A percentile compares a stretch with the other conserved stretches of the same genome.
These are phyloP conservation scores for Guyanaporus albipodus DNA, from an alignment of 768 basidiomycete species.

Conservation along the genomic window DNA sequence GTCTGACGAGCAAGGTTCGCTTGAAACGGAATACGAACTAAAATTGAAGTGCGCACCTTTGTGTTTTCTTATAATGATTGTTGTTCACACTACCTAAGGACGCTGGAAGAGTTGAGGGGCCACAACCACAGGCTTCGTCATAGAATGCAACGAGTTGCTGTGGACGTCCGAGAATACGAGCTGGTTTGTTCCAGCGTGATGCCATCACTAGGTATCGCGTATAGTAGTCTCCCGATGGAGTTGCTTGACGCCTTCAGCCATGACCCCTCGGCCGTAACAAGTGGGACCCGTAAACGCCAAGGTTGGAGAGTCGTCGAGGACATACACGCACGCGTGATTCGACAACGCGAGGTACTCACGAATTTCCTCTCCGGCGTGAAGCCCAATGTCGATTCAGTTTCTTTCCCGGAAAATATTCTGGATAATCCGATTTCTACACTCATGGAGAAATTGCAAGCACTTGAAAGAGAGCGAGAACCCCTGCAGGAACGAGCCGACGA, in stretches of 20 bases:
- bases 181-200: slow-evolving; percentile 50
- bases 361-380: slow-evolving; percentile 38
- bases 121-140: slow-evolving; percentile 70
- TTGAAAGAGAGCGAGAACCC: slow-evolving; percentile 45
- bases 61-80: not conserved
- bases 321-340: slow-evolving; percentile 56
- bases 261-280: slow-evolving; percentile 73
- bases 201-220: slow-evolving; percentile 43
- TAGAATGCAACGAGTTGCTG: slow-evolving; percentile 61
- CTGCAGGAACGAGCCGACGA: slow-evolving; percentile 46
- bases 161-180: slow-evolving; percentile 63
- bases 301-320: slow-evolving; percentile 78
- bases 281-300: slow-evolving; percentile 53
- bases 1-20: slow-evolving; percentile 45
- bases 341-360: slow-evolving; percentile 54
- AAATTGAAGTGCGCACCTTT: slow-evolving; percentile 21
- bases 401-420: slow-evolving; percentile 40
- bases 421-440: slow-evolving; percentile 53
- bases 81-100: slow-evolving; percentile 34
- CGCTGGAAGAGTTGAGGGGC: slow-evolving; percentile 52
- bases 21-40: slow-evolving; percentile 52
- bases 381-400: slow-evolving; percentile 1
- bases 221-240: slow-evolving; percentile 54
- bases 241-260: slow-evolving; percentile 71
- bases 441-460: slow-evolving; percentile 42